These are phyloP conservation scores for Fusarium guadeloupense DNA, from an alignment of 2,329 filamentous ascomycete genomes.

Conservation along the genomic window DNA sequence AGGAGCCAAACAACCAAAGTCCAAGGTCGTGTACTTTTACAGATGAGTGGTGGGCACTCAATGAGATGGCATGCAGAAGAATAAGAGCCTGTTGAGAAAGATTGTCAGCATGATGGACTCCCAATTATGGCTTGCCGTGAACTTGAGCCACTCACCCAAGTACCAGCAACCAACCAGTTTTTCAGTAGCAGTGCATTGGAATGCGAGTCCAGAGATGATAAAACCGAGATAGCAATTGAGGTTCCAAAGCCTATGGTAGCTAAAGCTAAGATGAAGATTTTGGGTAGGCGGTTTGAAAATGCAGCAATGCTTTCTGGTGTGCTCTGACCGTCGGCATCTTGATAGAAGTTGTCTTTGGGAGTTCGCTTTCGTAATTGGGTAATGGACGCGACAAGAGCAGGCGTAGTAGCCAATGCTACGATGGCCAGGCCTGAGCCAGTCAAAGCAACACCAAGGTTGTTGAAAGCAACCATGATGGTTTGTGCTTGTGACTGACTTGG, in stretches of 20 bases:
- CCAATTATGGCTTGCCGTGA: background rate
- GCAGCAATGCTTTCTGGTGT: slow-evolving; percentile 68
- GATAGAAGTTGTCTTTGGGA: slow-evolving; percentile 63
- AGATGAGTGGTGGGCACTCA: slow-evolving; percentile 60
- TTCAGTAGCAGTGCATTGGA: slow-evolving; percentile 57
- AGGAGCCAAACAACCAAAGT: slow-evolving; percentile 60
- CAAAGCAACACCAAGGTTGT: slow-evolving; percentile 38
- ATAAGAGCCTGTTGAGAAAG: slow-evolving; percentile 56
- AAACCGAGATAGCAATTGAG: slow-evolving; percentile 65
- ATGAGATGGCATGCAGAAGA: slow-evolving; percentile 60
- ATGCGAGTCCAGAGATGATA: slow-evolving; percentile 54
- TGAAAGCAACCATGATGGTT: slow-evolving; percentile 25
- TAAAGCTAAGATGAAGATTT: slow-evolving; percentile 63
- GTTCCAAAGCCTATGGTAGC: slow-evolving; percentile 62
- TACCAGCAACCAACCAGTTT: slow-evolving; percentile 67
- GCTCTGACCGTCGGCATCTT: slow-evolving; percentile 75
- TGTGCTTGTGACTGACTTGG: background rate
- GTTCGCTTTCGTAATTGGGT: slow-evolving; percentile 49
- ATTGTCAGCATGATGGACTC: slow-evolving; percentile 3
- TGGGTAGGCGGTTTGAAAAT: slow-evolving; percentile 70
- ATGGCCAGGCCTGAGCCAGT: slow-evolving; percentile 49
- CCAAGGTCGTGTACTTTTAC: slow-evolving; percentile 64
- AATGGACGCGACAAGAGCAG: slow-evolving; percentile 48
- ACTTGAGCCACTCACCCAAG: slow-evolving; percentile 66
- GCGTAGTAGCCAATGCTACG: slow-evolving; percentile 50